These are phyloP conservation scores for Alternaria viburni DNA, from an alignment of 2,329 filamentous ascomycete genomes.

Conservation along the genomic window DNA sequence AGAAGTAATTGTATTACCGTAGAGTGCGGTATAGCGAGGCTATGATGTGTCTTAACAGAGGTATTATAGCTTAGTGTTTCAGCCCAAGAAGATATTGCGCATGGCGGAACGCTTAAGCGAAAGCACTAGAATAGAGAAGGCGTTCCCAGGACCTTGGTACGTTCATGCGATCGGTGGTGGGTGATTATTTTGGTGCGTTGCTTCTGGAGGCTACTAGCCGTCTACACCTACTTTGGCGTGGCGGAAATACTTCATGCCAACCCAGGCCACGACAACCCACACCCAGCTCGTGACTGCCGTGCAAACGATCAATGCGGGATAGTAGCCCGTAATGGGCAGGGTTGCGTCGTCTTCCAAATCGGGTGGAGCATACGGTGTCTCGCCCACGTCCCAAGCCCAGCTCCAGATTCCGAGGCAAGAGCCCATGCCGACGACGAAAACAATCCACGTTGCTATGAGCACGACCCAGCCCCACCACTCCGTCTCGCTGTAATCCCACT, in stretches of 20 bases:
- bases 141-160: conserved; percentile 6
- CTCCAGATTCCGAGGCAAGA: conserved; percentile 94
- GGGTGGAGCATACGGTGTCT: conserved; percentile 92
- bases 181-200: conserved; percentile 12
- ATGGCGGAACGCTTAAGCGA: conserved; percentile 35
- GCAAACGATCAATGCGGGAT: conserved; percentile 90
- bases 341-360: conserved; percentile 95
- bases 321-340: conserved; percentile 94
- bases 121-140: conserved; percentile 30
- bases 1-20: conserved; percentile 6
- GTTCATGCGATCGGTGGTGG: conserved; percentile 17
- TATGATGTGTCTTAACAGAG: conserved; percentile 21
- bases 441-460: conserved; percentile 87
- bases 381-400: conserved; percentile 98
- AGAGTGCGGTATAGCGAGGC: conserved; percentile 8
- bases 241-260: conserved; percentile 99
- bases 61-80: conserved; percentile 43
- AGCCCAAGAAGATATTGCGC: conserved; percentile 37
- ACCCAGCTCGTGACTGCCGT: conserved; percentile 99
- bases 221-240: conserved; percentile 86
- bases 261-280: conserved; percentile 96
- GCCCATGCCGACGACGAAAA: conserved; percentile 96
- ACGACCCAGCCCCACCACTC: conserved; percentile 99
- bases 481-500: conserved; percentile 92
- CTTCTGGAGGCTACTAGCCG: conserved; percentile 23